Percentiles rank a stretch among this genome's conserved stretches.
Evolutionary conservation across 2,329 filamentous ascomycete species (phyloP).

Genomic region (Diplodia mutila): DNA sequence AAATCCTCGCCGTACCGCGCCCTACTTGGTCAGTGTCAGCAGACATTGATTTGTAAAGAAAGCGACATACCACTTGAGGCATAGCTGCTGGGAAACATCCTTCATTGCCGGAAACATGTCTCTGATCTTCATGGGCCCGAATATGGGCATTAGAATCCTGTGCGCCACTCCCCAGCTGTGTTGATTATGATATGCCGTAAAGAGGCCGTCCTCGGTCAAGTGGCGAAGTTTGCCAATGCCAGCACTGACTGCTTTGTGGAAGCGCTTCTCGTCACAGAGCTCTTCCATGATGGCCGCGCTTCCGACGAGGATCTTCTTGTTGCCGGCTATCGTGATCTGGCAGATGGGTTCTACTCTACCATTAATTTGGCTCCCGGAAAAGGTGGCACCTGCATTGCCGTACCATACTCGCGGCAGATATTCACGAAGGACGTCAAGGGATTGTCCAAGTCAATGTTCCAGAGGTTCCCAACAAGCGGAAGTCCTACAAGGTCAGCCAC

Average conservation of each 20-base stretch:
- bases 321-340: slow-evolving; percentile 37
- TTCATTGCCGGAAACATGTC: slow-evolving; percentile 64
- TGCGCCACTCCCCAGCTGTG: slow-evolving; percentile 61
- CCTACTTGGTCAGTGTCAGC: too few species aligned
- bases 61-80: slow-evolving; percentile 72
- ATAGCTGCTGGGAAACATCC: slow-evolving; percentile 67
- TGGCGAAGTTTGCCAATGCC: slow-evolving; percentile 40
- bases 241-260: slow-evolving; percentile 38
- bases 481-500: too few species aligned
- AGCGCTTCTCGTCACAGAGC: slow-evolving; percentile 44
- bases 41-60: too few species aligned
- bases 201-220: slow-evolving; percentile 45
- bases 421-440: slow-evolving; percentile 59
- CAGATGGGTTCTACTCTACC: slow-evolving; percentile 36
- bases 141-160: slow-evolving; percentile 67
- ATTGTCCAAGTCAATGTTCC: slow-evolving; percentile 64
- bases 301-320: slow-evolving; percentile 36
- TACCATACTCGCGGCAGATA: slow-evolving; percentile 69
- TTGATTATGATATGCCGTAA: slow-evolving; percentile 45
- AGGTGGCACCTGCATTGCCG: too few species aligned
- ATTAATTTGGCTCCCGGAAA: too few species aligned
- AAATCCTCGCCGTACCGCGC: slow-evolving; percentile 56
- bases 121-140: slow-evolving; percentile 69
- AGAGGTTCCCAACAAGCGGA: slow-evolving; percentile 55
- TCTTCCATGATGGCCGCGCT: slow-evolving; percentile 44